These are phyloP conservation scores for Colletotrichum salicis DNA, from an alignment of 2,329 filamentous ascomycete genomes.

Conservation along the genomic window DNA sequence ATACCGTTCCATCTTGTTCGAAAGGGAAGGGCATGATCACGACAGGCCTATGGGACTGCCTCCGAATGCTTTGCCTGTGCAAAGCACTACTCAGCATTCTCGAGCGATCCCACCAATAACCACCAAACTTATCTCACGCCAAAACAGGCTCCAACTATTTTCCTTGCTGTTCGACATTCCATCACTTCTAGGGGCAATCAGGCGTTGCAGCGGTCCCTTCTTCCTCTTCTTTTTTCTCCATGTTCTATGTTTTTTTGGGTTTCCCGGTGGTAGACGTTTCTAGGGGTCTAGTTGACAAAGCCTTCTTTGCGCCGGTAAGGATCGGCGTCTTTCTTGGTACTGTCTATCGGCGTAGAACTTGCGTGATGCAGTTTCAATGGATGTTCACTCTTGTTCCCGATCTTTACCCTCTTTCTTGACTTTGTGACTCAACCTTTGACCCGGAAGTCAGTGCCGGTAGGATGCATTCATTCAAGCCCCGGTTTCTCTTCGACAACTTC, in stretches of 20 bases:
- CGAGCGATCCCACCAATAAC: not conserved
- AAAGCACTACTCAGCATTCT: not conserved
- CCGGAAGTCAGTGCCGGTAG: not conserved
- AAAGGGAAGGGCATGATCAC: not conserved
- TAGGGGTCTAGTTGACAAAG: not conserved
- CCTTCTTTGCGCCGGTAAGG: not conserved
- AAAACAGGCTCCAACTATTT: not conserved
- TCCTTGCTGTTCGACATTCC: not conserved
- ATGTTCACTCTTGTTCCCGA: not conserved
- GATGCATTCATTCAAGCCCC: not conserved
- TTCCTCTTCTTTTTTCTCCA: not conserved
- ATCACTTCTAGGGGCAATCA: slow-evolving; percentile 2
- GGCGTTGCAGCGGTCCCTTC: slow-evolving; percentile 5
- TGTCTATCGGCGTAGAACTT: not conserved
- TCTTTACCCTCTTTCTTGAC: not conserved
- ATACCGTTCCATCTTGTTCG: not conserved
- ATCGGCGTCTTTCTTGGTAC: not conserved
- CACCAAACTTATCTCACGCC: not conserved
- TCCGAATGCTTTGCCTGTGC: not conserved
- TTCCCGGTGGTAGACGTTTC: not conserved
- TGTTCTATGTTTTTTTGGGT: not conserved
- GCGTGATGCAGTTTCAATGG: not conserved
- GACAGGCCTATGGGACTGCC: not conserved
- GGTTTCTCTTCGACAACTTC: not conserved
- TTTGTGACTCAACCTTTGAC: not conserved